phyloP scores from a whole-genome alignment of 2,329 filamentous ascomycete species.

The Alternaria sp. region DNA sequence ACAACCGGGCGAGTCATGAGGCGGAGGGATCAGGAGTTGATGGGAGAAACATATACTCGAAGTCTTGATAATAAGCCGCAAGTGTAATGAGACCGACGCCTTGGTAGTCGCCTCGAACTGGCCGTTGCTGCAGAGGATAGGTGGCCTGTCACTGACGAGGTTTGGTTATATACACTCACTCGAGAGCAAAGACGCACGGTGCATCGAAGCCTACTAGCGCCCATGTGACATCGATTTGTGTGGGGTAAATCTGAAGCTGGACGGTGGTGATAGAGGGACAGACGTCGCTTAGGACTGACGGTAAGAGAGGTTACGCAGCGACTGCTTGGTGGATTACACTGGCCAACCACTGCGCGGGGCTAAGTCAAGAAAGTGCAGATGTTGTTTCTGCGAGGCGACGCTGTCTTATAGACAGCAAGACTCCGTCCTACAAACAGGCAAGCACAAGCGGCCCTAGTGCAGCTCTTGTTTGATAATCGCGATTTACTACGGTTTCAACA shows the following conservation, averaged over 20 bases:
- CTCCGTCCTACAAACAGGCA: not conserved
- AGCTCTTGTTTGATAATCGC: not conserved
- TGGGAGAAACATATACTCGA: not conserved
- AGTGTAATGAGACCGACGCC: not conserved
- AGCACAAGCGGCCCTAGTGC: not conserved
- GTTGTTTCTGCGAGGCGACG: not conserved
- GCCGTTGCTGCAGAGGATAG: not conserved
- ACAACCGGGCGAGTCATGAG: not conserved
- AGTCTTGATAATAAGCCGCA: not conserved
- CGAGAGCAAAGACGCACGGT: not conserved
- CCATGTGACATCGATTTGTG: not conserved
- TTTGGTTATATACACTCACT: not conserved
- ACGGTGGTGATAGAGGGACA: not conserved
- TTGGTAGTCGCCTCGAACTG: rapidly evolving
- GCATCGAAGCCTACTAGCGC: not conserved
- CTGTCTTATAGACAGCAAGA: not conserved
- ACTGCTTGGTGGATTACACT: not conserved
- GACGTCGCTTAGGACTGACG: not conserved
- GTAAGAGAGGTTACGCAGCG: not conserved
- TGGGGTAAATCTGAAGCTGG: not conserved
- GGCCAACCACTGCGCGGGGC: not conserved
- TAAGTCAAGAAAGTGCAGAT: not conserved
- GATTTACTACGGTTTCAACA: not conserved
- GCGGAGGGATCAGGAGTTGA: not conserved
- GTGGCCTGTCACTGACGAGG: not conserved